phyloP scores from a whole-genome alignment of 2,329 filamentous ascomycete species.

The Aspergillus pseudoterreus region DNA sequence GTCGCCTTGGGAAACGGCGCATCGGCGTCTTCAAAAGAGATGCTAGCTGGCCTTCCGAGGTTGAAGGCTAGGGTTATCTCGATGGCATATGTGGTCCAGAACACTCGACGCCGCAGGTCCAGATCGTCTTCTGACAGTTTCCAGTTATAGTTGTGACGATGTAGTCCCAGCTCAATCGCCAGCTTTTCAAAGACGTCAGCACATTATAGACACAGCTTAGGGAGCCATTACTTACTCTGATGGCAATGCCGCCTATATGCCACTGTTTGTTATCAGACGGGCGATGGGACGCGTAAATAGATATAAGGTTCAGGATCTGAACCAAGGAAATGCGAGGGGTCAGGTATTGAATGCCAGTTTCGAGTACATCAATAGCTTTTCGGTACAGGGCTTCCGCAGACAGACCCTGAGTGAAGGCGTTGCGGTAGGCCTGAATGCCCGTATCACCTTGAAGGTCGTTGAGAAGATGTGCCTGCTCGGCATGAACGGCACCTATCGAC shows the following conservation, averaged over 20 bases:
- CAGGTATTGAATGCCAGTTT: neutral
- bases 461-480: neutral
- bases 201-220: neutral
- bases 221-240: neutral
- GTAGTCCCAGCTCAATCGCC: neutral
- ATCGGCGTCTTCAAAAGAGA: conserved; percentile 2
- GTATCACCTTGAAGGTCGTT: neutral
- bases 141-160: conserved; percentile 1
- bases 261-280: conserved; percentile 4
- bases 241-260: conserved; percentile 1
- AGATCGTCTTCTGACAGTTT: neutral
- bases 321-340: neutral
- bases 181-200: neutral
- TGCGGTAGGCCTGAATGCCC: neutral
- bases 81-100: conserved; percentile 3
- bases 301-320: conserved; percentile 1
- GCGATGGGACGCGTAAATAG: conserved; percentile 2
- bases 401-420: neutral
- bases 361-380: conserved; percentile 1
- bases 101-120: conserved; percentile 1
- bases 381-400: conserved; percentile 1
- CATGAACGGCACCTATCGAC: neutral
- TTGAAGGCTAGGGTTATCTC: conserved; percentile 3
- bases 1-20: neutral
- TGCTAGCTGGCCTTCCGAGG: neutral